Base-by-base conservation (phyloP, 2,329 filamentous ascomycete genomes). In the Lachnellula willkommii region DNA sequence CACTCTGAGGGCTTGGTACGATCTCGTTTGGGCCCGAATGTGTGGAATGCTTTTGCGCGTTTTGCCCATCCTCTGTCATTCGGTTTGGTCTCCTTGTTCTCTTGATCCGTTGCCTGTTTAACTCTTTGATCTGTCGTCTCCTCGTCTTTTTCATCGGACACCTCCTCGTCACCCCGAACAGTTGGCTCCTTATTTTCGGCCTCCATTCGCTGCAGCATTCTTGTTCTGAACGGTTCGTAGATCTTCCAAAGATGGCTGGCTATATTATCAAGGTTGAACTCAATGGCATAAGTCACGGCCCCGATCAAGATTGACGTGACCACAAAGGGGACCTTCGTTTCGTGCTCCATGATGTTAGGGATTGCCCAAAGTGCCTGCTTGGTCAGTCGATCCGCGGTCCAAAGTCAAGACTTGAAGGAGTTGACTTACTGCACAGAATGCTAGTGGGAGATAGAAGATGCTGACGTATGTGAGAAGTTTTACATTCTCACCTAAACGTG, bases 381-480 rank as follows among this genome's bases (percentile, higher is more conserved):
- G 15, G 37, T 40, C 5, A 40, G 15, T 40, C 37, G 5, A n/a
- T 40, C 2, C 37, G 15, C 15, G 14, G 2, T n/a, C 8, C 7
- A 17, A n/a, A 40, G 3, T 1, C 37, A 17, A 32, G 9, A 32
- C 28, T 11, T 32, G 37, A 40, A 40, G 5, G 14, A 39, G 2
- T 39, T 40, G 37, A 46, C 26, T 46, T 47, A 46, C 50, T 20
- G 40, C 35, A 17, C 40, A 52, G 24, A 45, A 52, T 37, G 50
- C 26, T 4, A 52, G 50, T 15, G 50, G 50, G 6, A 52, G 28
- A 28, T 42, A 52, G 28, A 52, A 24, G 20, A 52, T 46, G 17
- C 24, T 52, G 22, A 52, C 40, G 20, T 52, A 52, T 1, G 50
- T 52, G 20, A 52, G 17, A 35, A 52, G 50, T 17, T 35, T 52